Evolutionary conservation across 2,329 filamentous ascomycete genomes (phyloP).

Genomic region (Aspergillaceae sp.): DNA sequence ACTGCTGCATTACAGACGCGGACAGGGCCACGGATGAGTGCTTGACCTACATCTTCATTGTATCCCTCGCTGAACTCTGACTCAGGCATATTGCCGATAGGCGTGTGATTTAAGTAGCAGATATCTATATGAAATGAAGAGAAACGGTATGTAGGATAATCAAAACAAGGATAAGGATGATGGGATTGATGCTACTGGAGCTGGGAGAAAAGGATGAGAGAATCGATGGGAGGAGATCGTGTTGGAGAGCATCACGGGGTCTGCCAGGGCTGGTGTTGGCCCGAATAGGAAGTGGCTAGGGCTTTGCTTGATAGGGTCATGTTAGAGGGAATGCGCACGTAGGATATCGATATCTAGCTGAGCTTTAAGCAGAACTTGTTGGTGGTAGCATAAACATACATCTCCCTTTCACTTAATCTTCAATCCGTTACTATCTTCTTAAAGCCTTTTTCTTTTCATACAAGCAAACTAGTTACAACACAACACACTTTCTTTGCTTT

Average conservation of each 20-base stretch:
- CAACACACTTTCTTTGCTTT: too few relatives aligned
- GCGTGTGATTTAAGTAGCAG: background rate
- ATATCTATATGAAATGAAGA: background rate
- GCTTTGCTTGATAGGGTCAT: too few relatives aligned
- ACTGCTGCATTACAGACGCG: background rate
- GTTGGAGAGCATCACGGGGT: slow-evolving; percentile 12
- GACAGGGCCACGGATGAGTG: too few relatives aligned
- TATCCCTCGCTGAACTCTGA: slow-evolving; percentile 47
- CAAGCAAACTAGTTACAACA: too few relatives aligned
- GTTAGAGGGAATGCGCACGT: too few relatives aligned
- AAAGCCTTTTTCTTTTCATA: too few relatives aligned
- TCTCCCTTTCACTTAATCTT: too few relatives aligned
- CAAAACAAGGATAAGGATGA: background rate
- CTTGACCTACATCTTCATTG: slow-evolving; percentile 38
- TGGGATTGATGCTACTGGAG: too few relatives aligned
- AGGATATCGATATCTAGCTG: too few relatives aligned
- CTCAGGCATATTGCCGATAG: slow-evolving; percentile 37
- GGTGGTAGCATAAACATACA: too few relatives aligned
- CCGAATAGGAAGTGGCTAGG: background rate
- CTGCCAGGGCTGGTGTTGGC: slow-evolving; percentile 3
- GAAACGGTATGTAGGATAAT: background rate
- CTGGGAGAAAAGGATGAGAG: slow-evolving; percentile 7
- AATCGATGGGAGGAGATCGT: slow-evolving; percentile 12
- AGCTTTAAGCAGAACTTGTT: too few relatives aligned
- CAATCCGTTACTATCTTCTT: too few relatives aligned